Conservation (phyloP, 2,329 filamentous ascomycete genomes). For the Colletotrichum salicis region DNA sequence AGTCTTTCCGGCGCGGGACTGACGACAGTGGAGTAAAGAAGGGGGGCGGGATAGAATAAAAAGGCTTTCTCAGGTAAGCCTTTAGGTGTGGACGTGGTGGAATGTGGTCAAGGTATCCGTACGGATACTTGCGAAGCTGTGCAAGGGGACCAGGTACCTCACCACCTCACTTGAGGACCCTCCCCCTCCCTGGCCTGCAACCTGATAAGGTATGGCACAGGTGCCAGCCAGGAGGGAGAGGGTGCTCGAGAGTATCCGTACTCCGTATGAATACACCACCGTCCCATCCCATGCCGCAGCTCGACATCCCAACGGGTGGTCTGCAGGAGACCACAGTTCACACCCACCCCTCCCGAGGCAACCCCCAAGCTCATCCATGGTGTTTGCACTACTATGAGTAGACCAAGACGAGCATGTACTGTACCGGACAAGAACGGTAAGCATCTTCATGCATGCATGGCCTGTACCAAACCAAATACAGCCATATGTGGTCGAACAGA, state of each 20-base stretch:
- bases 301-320: constrained; percentile 28
- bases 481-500: constrained; percentile 20
- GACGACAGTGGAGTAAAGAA: constrained; percentile 34
- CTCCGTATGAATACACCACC: constrained; percentile 17
- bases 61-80: constrained; percentile 18
- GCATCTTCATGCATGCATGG: constrained; percentile 18
- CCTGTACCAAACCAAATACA: constrained; percentile 22
- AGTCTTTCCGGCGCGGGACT: constrained; percentile 25
- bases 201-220: constrained; percentile 36
- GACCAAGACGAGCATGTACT: constrained; percentile 27
- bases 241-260: constrained; percentile 6
- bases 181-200: constrained; percentile 26
- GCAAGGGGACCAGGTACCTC: constrained; percentile 15
- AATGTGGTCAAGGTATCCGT: constrained; percentile 26
- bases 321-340: constrained; percentile 29
- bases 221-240: constrained; percentile 26
- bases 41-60: constrained; percentile 13
- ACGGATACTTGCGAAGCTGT: constrained; percentile 28
- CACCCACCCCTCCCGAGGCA: constrained; percentile 10
- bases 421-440: constrained; percentile 19
- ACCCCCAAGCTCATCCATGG: constrained; percentile 8
- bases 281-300: constrained; percentile 27
- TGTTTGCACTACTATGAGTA: constrained; percentile 28
- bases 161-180: not conserved
- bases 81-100: constrained; percentile 16